A percentile compares a stretch with the other conserved stretches of the same genome.
These are phyloP conservation scores for Phanerodontia chrysosporium DNA, from an alignment of 768 basidiomycete species.

Conservation along the genomic window DNA sequence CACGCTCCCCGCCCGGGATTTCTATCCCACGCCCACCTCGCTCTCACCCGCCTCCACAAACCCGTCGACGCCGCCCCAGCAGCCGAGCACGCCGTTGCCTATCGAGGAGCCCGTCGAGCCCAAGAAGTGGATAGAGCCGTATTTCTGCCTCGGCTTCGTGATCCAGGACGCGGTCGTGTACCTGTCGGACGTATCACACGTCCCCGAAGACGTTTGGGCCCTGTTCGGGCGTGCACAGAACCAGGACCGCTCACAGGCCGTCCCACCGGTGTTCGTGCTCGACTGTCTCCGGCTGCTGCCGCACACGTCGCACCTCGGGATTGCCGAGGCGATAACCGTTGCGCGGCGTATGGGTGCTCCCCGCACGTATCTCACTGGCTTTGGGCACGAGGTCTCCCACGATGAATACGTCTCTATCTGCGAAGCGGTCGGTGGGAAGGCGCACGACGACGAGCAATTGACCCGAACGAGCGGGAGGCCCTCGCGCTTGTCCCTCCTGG, in stretches of 20 bases:
- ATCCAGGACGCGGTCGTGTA: slow-evolving; percentile 66
- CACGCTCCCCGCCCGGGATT: slow-evolving; percentile 32
- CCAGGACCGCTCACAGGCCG: slow-evolving; percentile 20
- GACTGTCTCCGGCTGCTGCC: slow-evolving; percentile 67
- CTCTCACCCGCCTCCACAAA: slow-evolving; percentile 28
- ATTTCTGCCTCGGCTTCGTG: slow-evolving; percentile 66
- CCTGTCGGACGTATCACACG: slow-evolving; percentile 77
- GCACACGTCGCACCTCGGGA: slow-evolving; percentile 79
- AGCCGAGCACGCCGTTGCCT: slow-evolving; percentile 3
- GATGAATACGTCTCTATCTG: slow-evolving; percentile 71
- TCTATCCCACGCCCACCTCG: slow-evolving; percentile 36
- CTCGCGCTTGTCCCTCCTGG: slow-evolving; percentile 47
- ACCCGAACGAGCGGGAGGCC: slow-evolving; percentile 35
- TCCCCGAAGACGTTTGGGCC: slow-evolving; percentile 71
- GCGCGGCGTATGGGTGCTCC: slow-evolving; percentile 54
- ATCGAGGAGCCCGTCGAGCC: slow-evolving; percentile 5
- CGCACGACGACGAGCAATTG: slow-evolving; percentile 18
- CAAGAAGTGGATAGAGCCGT: slow-evolving; percentile 44
- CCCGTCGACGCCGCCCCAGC: slow-evolving; percentile 22
- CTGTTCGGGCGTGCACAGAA: slow-evolving; percentile 31
- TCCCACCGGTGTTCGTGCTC: slow-evolving; percentile 58
- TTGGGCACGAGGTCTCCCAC: slow-evolving; percentile 73
- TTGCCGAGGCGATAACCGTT: slow-evolving; percentile 55
- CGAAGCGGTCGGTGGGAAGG: slow-evolving; percentile 41
- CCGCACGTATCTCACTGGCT: slow-evolving; percentile 71